These are phyloP conservation scores for Veloboletus limbatus DNA, from an alignment of 1,284 basidiomycete species.

Conservation along the genomic window DNA sequence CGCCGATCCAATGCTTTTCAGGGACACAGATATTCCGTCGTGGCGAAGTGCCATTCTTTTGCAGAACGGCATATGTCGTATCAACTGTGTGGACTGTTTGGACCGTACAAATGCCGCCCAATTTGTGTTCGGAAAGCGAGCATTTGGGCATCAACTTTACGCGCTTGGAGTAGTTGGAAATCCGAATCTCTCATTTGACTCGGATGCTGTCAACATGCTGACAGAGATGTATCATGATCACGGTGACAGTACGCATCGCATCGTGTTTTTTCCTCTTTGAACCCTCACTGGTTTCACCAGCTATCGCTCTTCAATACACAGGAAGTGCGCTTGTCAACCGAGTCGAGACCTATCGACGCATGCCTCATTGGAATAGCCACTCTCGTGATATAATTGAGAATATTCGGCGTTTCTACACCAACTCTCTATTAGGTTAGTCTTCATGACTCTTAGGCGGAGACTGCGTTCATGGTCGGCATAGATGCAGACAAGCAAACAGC, in stretches of 20 bases:
- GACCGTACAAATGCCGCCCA: slow-evolving; percentile 98
- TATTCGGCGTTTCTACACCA: slow-evolving; percentile 93
- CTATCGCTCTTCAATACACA: slow-evolving; percentile 94
- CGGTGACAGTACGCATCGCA: slow-evolving; percentile 71
- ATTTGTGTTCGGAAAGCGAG: slow-evolving; percentile 96
- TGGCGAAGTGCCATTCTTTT: slow-evolving; percentile 75
- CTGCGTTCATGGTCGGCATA: slow-evolving; percentile 25
- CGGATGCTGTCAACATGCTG: slow-evolving; percentile 94
- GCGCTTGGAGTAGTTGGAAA: slow-evolving; percentile 86
- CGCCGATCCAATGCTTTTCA: background rate
- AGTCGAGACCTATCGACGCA: slow-evolving; percentile 94
- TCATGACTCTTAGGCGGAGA: background rate
- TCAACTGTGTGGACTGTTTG: slow-evolving; percentile 95
- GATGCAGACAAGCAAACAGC: slow-evolving; percentile 98
- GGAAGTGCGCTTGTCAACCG: slow-evolving; percentile 96
- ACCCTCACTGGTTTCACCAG: slow-evolving; percentile 39
- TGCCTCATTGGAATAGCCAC: slow-evolving; percentile 97
- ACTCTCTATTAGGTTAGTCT: slow-evolving; percentile 76
- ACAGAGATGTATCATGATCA: slow-evolving; percentile 99
- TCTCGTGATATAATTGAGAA: slow-evolving; percentile 98
- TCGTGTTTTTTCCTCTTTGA: background rate
- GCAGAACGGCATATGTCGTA: slow-evolving; percentile 89
- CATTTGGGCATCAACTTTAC: slow-evolving; percentile 93
- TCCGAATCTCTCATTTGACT: slow-evolving; percentile 89
- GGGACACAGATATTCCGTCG: slow-evolving; percentile 13